Evolutionary conservation across 2,329 filamentous ascomycete species (phyloP), one percentile per base, ranked within the genome.

Genomic region (Periconia digitata): DNA sequence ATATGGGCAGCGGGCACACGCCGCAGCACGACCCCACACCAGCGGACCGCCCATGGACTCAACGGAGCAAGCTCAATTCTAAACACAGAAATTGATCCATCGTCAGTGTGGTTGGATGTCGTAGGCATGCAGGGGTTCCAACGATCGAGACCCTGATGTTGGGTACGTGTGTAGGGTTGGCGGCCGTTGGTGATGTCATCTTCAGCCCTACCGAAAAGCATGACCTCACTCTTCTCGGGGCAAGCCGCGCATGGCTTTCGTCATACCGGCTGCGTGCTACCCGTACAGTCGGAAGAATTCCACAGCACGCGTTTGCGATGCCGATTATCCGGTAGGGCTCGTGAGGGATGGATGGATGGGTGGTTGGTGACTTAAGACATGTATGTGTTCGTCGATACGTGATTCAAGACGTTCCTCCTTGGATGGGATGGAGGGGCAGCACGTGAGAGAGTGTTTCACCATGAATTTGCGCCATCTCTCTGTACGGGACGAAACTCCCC

Each of bases 1-100:
- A n/a, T n/a, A 43, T 50, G 47, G 46, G 43, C 43, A 37, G 40
- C 43, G 42, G 42, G 42, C 39, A 36, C 29, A 8, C n/a, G 24
- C 12, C 24, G 10, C 40, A 22, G 35, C 23, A 40, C 37, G n/a
- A 46, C 4, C 27, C 27, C 27, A 32, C 27, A 32, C 27, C 27
- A 13, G 27, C 27, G 27, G 27, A 5, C 27, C 27, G 27, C n/a
- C 27, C n/a, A 15, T 12, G 27, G 27, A 15, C 27, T 13, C 8
- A 3, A 15, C 13, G 40, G 48, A 27, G 34, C 32, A 13, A 32
- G 8, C 27, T 15, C 12, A 4, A 13, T 32, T 32, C 27, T 32
- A 32, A 32, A 32, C 27, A 32, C 12, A 32, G 27, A 32, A 32
- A 32, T 32, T 32, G 27, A 32, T 32, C 10, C 27, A 10, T 15